A percentile compares a stretch with the other conserved stretches of the same genome.
These are phyloP conservation scores for Candida saitoana DNA, from an alignment of 805 yeast species.

Conservation along the genomic window DNA sequence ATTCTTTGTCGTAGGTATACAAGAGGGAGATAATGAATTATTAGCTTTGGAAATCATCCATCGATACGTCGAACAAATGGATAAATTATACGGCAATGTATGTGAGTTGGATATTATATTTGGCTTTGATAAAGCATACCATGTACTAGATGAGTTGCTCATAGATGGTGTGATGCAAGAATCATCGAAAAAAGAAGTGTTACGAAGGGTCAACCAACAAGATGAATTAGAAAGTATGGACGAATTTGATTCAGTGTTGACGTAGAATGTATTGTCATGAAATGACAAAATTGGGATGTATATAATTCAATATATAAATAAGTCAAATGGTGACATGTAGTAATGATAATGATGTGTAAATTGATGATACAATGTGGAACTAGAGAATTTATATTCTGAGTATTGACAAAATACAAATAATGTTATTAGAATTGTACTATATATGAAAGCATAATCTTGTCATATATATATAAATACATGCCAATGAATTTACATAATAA, in stretches of 20 bases:
- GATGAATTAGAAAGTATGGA: slow-evolving; percentile 83
- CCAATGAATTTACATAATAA: too few relatives aligned
- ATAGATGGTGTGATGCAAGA: slow-evolving; percentile 88
- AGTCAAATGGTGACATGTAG: too few relatives aligned
- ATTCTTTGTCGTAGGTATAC: slow-evolving; percentile 85
- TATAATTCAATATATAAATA: too few relatives aligned
- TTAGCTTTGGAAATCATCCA: slow-evolving; percentile 83
- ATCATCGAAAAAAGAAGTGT: slow-evolving; percentile 72
- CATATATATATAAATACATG: too few relatives aligned
- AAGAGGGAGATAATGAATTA: slow-evolving; percentile 79
- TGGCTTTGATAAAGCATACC: slow-evolving; percentile 91
- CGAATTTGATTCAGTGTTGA: slow-evolving; percentile 43
- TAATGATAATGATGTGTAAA: too few relatives aligned
- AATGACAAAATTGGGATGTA: too few relatives aligned
- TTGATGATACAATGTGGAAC: too few relatives aligned
- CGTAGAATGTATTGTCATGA: too few relatives aligned
- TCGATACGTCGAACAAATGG: slow-evolving; percentile 95
- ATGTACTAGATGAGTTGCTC: slow-evolving; percentile 82
- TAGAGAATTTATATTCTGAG: too few relatives aligned
- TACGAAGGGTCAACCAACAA: slow-evolving; percentile 74
- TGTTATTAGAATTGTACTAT: too few relatives aligned
- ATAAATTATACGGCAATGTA: slow-evolving; percentile 89
- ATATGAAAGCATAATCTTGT: too few relatives aligned
- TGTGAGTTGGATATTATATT: slow-evolving; percentile 95
- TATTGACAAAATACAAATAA: too few relatives aligned